Percentiles rank a stretch among this genome's conserved stretches.
phyloP scores from a whole-genome alignment of 305 asterid species.

The Solanum aculeatissimum region DNA sequence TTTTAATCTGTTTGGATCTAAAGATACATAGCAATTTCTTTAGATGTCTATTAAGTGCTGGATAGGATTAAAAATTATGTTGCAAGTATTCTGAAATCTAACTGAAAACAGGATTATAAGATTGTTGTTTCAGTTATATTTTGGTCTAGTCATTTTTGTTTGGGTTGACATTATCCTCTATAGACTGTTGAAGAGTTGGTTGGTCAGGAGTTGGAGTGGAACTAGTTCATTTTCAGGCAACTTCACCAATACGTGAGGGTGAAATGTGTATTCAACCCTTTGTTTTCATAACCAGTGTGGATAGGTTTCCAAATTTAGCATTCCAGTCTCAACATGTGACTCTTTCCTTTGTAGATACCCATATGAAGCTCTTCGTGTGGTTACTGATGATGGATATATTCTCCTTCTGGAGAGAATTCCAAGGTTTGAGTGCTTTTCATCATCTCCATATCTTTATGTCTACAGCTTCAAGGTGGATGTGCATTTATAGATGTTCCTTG shows the following conservation, averaged over 20 bases:
- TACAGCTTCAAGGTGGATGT: background rate
- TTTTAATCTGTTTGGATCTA: background rate
- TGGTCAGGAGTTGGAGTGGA: background rate
- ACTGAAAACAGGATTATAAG: background rate
- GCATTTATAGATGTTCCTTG: slow-evolving; percentile 6
- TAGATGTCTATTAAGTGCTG: background rate
- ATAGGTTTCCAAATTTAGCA: background rate
- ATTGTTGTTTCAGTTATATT: background rate
- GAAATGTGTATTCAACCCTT: background rate
- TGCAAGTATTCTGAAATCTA: background rate
- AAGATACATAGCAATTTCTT: background rate
- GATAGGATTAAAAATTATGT: background rate
- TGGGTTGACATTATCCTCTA: background rate
- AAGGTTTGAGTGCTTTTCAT: slow-evolving; percentile 36
- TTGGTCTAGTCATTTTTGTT: background rate
- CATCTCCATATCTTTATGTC: background rate
- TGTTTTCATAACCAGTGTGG: background rate
- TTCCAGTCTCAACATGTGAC: background rate
- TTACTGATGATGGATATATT: slow-evolving; percentile 86
- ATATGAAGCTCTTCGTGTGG: slow-evolving; percentile 81
- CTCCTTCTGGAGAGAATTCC: slow-evolving; percentile 92
- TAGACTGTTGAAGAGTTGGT: background rate
- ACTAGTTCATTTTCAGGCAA: background rate
- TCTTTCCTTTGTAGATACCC: slow-evolving; percentile 53
- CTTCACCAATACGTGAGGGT: background rate